Percentiles rank a stretch among this genome's conserved stretches.
These are phyloP conservation scores for Ophiostoma ulmi DNA, from an alignment of 2,329 filamentous ascomycete species.

Conservation along the genomic window DNA sequence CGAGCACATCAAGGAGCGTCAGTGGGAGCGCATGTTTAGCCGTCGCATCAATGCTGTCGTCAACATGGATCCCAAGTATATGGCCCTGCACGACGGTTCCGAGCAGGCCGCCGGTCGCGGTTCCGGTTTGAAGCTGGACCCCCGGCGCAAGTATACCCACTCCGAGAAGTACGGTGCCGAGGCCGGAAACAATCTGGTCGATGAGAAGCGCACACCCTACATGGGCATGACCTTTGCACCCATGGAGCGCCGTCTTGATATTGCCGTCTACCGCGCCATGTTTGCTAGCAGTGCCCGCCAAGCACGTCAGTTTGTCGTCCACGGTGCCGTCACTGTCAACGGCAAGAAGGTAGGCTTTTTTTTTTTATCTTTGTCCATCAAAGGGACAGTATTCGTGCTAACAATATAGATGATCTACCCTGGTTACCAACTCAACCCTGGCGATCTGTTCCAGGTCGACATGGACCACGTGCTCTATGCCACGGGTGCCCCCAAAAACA, in stretches of 20 bases:
- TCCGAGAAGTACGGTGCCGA: slow-evolving; percentile 21
- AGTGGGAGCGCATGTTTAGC: slow-evolving; percentile 92
- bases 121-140: slow-evolving; percentile 50
- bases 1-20: slow-evolving; percentile 85
- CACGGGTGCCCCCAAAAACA: slow-evolving; percentile 67
- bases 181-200: slow-evolving; percentile 31
- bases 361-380: no score
- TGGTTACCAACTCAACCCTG: slow-evolving; percentile 89
- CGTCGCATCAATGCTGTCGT: slow-evolving; percentile 75
- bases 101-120: slow-evolving; percentile 79
- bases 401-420: slow-evolving; percentile 74
- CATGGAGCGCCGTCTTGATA: slow-evolving; percentile 82
- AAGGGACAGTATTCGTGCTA: slow-evolving; percentile 14
- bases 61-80: slow-evolving; percentile 74
- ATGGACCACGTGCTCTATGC: slow-evolving; percentile 82
- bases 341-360: slow-evolving; percentile 69
- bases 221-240: slow-evolving; percentile 96
- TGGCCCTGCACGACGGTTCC: slow-evolving; percentile 76
- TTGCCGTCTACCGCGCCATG: slow-evolving; percentile 87
- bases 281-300: slow-evolving; percentile 92
- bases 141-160: neutral
- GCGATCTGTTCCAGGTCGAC: slow-evolving; percentile 97
- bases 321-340: slow-evolving; percentile 92
- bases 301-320: slow-evolving; percentile 88
- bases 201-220: slow-evolving; percentile 63